Evolutionary conservation across 2,329 filamentous ascomycete species (phyloP).

Genomic region (Fusarium pseudoanthophilum): DNA sequence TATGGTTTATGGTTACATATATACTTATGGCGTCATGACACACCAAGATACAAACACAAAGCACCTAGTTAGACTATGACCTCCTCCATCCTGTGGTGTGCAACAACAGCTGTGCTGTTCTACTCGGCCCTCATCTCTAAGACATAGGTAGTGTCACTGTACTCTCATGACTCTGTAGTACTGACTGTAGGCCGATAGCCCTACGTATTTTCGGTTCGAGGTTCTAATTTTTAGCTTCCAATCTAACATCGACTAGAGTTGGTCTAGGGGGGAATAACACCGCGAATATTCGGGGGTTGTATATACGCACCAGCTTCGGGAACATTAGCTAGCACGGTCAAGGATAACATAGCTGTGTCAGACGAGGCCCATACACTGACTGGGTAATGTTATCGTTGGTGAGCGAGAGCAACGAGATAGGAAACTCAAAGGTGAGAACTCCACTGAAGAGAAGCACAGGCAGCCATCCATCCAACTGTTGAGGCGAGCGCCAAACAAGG

Average conservation of each 20-base stretch:
- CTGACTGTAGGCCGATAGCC: background rate
- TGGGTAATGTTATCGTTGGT: background rate
- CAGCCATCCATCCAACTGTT: background rate
- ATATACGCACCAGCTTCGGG: background rate
- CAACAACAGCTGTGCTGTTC: background rate
- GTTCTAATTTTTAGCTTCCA: background rate
- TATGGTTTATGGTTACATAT: background rate
- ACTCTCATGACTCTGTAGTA: background rate
- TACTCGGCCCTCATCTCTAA: background rate
- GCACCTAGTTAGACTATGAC: background rate
- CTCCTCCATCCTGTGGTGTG: slow-evolving; percentile 1
- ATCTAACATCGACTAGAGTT: background rate
- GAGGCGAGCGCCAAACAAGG: background rate
- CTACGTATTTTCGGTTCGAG: background rate
- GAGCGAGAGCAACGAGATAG: slow-evolving; percentile 9
- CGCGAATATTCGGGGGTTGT: background rate
- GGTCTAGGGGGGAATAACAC: background rate
- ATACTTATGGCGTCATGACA: background rate
- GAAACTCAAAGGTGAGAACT: slow-evolving; percentile 5
- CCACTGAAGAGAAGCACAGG: background rate
- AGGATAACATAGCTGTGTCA: background rate
- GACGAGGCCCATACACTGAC: background rate
- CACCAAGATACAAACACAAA: background rate
- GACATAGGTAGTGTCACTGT: background rate
- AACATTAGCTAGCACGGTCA: background rate